Evolutionary conservation across 257 asterid genomes (phyloP).

Genomic region (Rhazya stricta): DNA sequence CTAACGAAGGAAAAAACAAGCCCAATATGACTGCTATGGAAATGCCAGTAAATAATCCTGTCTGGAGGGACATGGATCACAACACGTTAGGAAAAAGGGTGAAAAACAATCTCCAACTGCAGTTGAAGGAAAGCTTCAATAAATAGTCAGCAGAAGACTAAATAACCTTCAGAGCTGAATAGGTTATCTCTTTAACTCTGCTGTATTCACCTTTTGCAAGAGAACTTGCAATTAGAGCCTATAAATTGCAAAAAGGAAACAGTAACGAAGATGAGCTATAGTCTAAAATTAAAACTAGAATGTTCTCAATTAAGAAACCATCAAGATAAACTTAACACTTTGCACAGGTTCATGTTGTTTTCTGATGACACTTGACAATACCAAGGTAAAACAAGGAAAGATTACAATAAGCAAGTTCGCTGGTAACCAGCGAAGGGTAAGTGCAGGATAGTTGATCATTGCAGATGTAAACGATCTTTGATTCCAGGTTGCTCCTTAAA

Average conservation of each 20-base stretch:
- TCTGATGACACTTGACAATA: neutral
- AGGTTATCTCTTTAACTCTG: slow-evolving; percentile 34
- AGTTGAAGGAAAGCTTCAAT: neutral
- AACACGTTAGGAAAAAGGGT: neutral
- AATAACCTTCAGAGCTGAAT: slow-evolving; percentile 29
- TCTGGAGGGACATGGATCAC: slow-evolving; percentile 13
- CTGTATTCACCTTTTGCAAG: slow-evolving; percentile 33
- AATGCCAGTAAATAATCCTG: slow-evolving; percentile 30
- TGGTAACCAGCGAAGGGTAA: neutral
- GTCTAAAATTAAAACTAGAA: neutral
- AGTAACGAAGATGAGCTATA: neutral
- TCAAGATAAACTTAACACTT: neutral
- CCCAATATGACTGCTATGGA: slow-evolving; percentile 29
- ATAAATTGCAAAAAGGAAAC: slow-evolving; percentile 2
- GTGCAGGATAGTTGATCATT: neutral
- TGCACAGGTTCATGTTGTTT: neutral
- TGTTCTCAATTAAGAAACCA: neutral
- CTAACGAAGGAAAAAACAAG: slow-evolving; percentile 25
- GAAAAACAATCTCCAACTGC: neutral
- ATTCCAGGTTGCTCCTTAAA: neutral
- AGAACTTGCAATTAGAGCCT: slow-evolving; percentile 47
- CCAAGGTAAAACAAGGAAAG: neutral
- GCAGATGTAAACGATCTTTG: neutral
- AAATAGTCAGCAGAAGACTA: neutral
- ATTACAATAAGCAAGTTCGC: neutral